Conservation (phyloP, 306 rosid genomes). For the Ziziphus jujuba region DNA sequence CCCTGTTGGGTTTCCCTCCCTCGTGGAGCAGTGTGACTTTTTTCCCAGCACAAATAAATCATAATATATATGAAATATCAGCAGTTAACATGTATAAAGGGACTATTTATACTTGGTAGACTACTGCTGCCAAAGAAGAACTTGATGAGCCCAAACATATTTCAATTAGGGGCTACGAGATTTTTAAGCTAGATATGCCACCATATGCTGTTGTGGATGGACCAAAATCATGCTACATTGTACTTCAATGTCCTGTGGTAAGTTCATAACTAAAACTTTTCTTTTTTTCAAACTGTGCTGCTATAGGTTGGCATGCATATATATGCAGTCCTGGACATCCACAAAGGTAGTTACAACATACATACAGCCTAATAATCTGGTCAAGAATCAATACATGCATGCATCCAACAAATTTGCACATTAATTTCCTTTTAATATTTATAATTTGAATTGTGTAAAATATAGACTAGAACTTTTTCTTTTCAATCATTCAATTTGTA, state of each 20-base stretch:
- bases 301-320: neutral
- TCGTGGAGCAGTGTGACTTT: no score
- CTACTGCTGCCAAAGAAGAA: no score
- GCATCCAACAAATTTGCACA: neutral
- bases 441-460: neutral
- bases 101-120: no score
- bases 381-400: conserved; percentile 3
- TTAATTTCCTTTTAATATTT: neutral
- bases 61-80: no score
- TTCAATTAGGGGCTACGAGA: no score
- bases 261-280: conserved; percentile 29
- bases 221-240: conserved; percentile 74
- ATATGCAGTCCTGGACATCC: neutral
- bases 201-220: conserved; percentile 88
- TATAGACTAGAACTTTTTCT: no score
- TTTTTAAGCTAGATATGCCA: conserved; percentile 80
- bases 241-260: conserved; percentile 84
- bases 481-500: no score
- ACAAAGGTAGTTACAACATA: neutral
- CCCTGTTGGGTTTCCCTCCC: no score
- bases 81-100: no score
- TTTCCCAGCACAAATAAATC: no score
- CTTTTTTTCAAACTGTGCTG: no score
- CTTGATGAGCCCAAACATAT: no score
- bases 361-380: neutral